A percentile compares a stretch with the other conserved stretches of the same genome.
Evolutionary conservation across 192 early-diverging fungal genomes (phyloP).

Genomic region (Phlyctochytrium arcticum): DNA sequence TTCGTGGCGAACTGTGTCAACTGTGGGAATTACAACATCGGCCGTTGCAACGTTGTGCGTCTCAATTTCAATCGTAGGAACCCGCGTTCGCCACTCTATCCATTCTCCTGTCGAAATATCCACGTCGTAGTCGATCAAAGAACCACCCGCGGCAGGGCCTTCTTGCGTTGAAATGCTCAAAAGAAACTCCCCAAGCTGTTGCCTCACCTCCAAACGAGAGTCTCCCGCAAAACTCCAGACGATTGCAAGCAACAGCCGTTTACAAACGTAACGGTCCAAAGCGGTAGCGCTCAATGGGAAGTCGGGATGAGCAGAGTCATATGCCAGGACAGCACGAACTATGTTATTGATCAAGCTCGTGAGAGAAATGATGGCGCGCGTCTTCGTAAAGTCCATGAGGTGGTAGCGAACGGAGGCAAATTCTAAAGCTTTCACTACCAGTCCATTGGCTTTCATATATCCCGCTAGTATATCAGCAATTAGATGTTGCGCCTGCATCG

Average conservation of each 20-base stretch:
- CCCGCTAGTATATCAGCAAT: slow-evolving; percentile 68
- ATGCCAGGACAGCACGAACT: slow-evolving; percentile 77
- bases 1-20: slow-evolving; percentile 98
- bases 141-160: slow-evolving; percentile 51
- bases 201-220: slow-evolving; percentile 64
- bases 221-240: slow-evolving; percentile 98
- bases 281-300: slow-evolving; percentile 84
- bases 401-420: slow-evolving; percentile 76
- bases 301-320: slow-evolving; percentile 88
- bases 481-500: slow-evolving; percentile 65
- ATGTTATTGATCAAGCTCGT: slow-evolving; percentile 91
- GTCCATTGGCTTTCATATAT: slow-evolving; percentile 69
- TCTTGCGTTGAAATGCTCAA: slow-evolving; percentile 69
- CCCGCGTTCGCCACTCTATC: slow-evolving; percentile 83
- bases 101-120: slow-evolving; percentile 76
- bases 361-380: slow-evolving; percentile 78
- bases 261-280: slow-evolving; percentile 73
- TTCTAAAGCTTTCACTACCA: slow-evolving; percentile 69
- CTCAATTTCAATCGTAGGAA: slow-evolving; percentile 94
- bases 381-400: slow-evolving; percentile 95
- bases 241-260: slow-evolving; percentile 74
- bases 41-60: slow-evolving; percentile 82
- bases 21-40: slow-evolving; percentile 95
- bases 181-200: slow-evolving; percentile 78
- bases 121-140: slow-evolving; percentile 90